These are phyloP conservation scores for Ambrosia hybrid DNA, from an alignment of 140 eudicot species.

Conservation along the genomic window DNA sequence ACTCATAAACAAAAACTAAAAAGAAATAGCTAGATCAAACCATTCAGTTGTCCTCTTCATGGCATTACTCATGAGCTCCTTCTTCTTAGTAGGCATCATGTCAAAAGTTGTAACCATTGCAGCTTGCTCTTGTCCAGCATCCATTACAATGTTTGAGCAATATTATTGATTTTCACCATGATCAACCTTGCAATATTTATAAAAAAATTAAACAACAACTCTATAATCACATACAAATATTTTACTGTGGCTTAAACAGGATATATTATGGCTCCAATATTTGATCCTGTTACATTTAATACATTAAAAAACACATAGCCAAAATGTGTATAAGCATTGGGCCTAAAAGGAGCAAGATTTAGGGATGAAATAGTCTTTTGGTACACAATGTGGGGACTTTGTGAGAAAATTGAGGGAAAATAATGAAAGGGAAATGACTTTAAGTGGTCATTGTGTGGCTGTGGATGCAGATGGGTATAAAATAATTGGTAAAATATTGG, in stretches of 20 bases:
- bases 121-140: slow-evolving; percentile 22
- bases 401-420: slow-evolving; percentile 21
- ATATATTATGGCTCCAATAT: neutral
- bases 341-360: slow-evolving; percentile 5
- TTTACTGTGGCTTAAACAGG: slow-evolving; percentile 1
- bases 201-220: neutral
- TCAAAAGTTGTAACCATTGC: slow-evolving; percentile 20
- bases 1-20: neutral
- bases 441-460: slow-evolving; percentile 22
- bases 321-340: slow-evolving; percentile 14
- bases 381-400: neutral
- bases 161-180: slow-evolving; percentile 15
- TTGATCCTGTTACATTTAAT: slow-evolving; percentile 6
- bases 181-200: slow-evolving; percentile 19
- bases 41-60: slow-evolving; percentile 82
- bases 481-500: slow-evolving; percentile 23
- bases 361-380: slow-evolving; percentile 31
- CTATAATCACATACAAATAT: neutral
- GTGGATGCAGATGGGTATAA: slow-evolving; percentile 22
- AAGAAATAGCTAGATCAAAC: slow-evolving; percentile 35
- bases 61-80: slow-evolving; percentile 56
- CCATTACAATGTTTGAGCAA: slow-evolving; percentile 10
- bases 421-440: slow-evolving; percentile 23
- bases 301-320: slow-evolving; percentile 4
- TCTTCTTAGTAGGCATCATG: slow-evolving; percentile 56